phyloP scores from a whole-genome alignment of 345 rosid species.

The Cardamine occulta region DNA sequence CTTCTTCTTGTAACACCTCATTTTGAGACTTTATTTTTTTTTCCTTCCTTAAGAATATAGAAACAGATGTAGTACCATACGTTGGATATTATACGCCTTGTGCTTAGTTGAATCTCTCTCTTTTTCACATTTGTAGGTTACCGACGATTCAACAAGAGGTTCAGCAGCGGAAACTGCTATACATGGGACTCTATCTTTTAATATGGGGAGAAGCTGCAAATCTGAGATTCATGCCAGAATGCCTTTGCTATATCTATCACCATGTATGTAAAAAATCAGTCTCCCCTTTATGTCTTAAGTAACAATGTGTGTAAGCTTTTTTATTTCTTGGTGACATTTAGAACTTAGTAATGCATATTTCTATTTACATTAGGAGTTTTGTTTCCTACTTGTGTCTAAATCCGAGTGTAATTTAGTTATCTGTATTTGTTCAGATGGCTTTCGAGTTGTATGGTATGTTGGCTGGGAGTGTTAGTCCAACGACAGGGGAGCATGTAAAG shows the following conservation, averaged over 20 bases:
- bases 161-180: slow-evolving; percentile 86
- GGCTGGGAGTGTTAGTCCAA: slow-evolving; percentile 70
- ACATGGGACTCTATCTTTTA: slow-evolving; percentile 85
- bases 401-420: slow-evolving; percentile 44
- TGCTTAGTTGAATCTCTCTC: slow-evolving; percentile 16
- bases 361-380: neutral
- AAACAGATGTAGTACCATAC: neutral
- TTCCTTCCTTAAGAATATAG: neutral
- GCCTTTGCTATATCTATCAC: slow-evolving; percentile 89
- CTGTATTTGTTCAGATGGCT: slow-evolving; percentile 41
- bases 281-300: neutral
- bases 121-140: slow-evolving; percentile 52
- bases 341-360: neutral
- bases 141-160: slow-evolving; percentile 94
- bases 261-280: slow-evolving; percentile 58
- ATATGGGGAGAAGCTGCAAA: slow-evolving; percentile 99
- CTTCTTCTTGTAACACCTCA: slow-evolving; percentile 10
- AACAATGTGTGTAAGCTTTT: neutral
- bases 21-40: neutral
- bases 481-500: slow-evolving; percentile 66
- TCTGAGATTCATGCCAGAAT: slow-evolving; percentile 92
- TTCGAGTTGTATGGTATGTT: slow-evolving; percentile 60
- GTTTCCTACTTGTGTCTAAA: neutral
- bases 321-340: neutral
- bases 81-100: slow-evolving; percentile 6